Percentiles rank a stretch among this genome's conserved stretches.
phyloP scores from a whole-genome alignment of 2,329 filamentous ascomycete genomes.

The Pyrenophora tritici-repentis region DNA sequence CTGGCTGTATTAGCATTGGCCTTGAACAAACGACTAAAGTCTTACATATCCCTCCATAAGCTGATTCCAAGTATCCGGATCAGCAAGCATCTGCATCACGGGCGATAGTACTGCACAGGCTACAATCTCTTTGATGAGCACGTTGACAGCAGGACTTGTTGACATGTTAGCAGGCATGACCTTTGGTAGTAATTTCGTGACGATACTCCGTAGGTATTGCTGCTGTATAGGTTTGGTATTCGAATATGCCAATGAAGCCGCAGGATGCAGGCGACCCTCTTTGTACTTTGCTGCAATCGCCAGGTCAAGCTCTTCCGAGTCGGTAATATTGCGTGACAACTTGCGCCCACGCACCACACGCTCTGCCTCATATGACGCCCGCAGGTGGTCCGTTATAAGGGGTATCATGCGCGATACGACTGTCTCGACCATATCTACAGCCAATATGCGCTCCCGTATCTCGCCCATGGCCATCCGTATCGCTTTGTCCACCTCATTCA shows the following conservation, averaged over 20 bases:
- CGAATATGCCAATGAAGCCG: constrained; percentile 79
- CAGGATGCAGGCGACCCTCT: constrained; percentile 85
- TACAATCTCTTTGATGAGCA: constrained; percentile 86
- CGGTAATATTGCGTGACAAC: constrained; percentile 85
- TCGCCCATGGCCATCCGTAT: constrained; percentile 74
- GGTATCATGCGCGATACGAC: constrained; percentile 83
- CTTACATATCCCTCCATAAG: constrained; percentile 80
- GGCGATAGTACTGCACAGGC: constrained; percentile 88
- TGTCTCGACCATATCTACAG: constrained; percentile 82
- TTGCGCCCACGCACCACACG: constrained; percentile 83
- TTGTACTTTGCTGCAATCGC: constrained; percentile 95
- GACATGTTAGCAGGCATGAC: constrained; percentile 75
- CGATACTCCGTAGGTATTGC: constrained; percentile 80
- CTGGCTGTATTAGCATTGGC: constrained; percentile 41
- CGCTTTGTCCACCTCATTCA: constrained; percentile 82
- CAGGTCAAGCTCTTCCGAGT: constrained; percentile 93
- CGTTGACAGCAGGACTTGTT: constrained; percentile 78
- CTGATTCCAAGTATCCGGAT: constrained; percentile 98
- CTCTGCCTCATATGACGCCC: constrained; percentile 90
- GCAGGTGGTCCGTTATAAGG: constrained; percentile 84
- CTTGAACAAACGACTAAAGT: constrained; percentile 13
- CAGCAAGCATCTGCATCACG: constrained; percentile 76
- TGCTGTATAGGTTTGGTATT: constrained; percentile 86
- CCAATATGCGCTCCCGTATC: constrained; percentile 72
- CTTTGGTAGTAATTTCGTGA: constrained; percentile 72